These are phyloP conservation scores for Boechera stricta DNA, from an alignment of 345 rosid species.

Conservation along the genomic window DNA sequence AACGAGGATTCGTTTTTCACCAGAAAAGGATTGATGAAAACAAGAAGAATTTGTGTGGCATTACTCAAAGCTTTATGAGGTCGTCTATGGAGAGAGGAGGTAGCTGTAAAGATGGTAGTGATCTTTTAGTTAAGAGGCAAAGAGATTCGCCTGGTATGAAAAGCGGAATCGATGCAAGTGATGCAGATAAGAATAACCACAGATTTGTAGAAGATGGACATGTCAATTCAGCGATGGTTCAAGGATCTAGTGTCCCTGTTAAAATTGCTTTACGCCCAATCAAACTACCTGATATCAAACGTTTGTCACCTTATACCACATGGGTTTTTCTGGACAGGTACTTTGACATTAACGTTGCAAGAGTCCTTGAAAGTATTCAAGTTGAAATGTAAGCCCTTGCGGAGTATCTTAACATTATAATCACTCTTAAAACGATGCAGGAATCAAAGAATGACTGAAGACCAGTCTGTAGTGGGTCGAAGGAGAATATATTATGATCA, in stretches of 20 bases:
- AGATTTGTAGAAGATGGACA: slow-evolving; percentile 63
- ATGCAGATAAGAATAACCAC: slow-evolving; percentile 60
- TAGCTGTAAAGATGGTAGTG: slow-evolving; percentile 49
- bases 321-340: slow-evolving; percentile 98
- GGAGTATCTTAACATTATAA: background rate
- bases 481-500: slow-evolving; percentile 98
- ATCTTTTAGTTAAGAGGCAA: slow-evolving; percentile 81
- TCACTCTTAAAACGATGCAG: slow-evolving; percentile 50
- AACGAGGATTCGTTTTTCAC: slow-evolving; percentile 22
- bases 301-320: slow-evolving; percentile 91
- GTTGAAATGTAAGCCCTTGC: background rate
- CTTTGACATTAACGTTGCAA: slow-evolving; percentile 25
- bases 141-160: slow-evolving; percentile 68
- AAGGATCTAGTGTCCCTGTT: slow-evolving; percentile 78
- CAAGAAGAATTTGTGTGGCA: slow-evolving; percentile 58
- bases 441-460: slow-evolving; percentile 99
- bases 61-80: slow-evolving; percentile 60
- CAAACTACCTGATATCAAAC: slow-evolving; percentile 78
- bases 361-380: slow-evolving; percentile 9
- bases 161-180: slow-evolving; percentile 58
- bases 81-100: slow-evolving; percentile 65
- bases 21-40: slow-evolving; percentile 90
- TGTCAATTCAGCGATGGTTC: slow-evolving; percentile 62
- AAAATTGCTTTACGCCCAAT: slow-evolving; percentile 77
- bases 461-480: slow-evolving; percentile 95